These are phyloP conservation scores for Barbarea vulgaris DNA, from an alignment of 345 rosid genomes.

Conservation along the genomic window DNA sequence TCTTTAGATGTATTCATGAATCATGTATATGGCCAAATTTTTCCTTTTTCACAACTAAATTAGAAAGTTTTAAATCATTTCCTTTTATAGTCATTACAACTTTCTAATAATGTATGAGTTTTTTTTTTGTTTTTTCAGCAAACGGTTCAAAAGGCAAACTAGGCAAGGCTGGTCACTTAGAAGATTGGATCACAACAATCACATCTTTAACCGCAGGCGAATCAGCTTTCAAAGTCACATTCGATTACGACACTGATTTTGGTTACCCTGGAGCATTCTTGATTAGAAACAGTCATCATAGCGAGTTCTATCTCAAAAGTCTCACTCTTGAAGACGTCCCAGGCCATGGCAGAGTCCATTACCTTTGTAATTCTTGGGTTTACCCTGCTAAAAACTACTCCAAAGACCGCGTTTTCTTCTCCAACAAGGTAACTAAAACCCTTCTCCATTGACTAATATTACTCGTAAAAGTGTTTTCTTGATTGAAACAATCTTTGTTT, in stretches of 20 bases:
- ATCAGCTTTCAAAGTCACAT: conserved; percentile 50
- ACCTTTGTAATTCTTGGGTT: conserved; percentile 87
- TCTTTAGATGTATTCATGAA: neutral
- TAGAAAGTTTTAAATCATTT: neutral
- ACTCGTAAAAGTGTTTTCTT: neutral
- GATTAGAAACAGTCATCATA: conserved; percentile 58
- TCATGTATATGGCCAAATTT: neutral
- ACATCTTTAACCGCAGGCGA: conserved; percentile 50
- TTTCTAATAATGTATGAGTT: neutral
- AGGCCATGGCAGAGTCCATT: conserved; percentile 65
- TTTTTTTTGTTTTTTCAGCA: conserved; percentile 15
- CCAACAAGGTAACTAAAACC: conserved; percentile 57
- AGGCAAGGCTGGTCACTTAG: conserved; percentile 62
- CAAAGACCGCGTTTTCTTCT: conserved; percentile 71
- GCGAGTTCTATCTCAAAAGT: conserved; percentile 70
- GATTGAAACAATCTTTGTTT: neutral
- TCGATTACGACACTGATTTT: conserved; percentile 58
- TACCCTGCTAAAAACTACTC: conserved; percentile 59
- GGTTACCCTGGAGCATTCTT: conserved; percentile 76
- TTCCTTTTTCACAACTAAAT: no score
- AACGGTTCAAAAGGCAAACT: conserved; percentile 50
- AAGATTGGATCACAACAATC: conserved; percentile 48
- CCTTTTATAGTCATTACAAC: neutral
- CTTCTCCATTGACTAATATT: neutral
- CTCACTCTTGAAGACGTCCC: conserved; percentile 75